Evolutionary conservation across 306 rosid genomes (phyloP), one percentile per base, ranked within the genome.

Genomic region (Lagenaria siceraria): DNA sequence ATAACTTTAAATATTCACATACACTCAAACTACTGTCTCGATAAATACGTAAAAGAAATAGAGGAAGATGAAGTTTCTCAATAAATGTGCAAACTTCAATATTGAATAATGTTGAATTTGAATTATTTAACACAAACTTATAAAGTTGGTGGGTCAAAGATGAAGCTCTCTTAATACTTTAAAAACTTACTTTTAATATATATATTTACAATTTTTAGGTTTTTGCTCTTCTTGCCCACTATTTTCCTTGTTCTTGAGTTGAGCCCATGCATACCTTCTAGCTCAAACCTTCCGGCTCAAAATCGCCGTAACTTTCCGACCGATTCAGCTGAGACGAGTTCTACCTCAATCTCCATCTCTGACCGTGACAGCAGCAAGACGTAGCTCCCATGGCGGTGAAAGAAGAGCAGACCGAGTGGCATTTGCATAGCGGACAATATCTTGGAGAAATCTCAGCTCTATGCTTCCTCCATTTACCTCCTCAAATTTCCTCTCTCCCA

Each of bases 361-460:
- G n/a, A n/a, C 14, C n/a, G 14, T 24, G 25, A 40, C 53, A 22
- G 14, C 43, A 55, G 22, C 51, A 55, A 54, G 29, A 27, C 25
- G 77, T 10, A 18, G 77, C 46, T 29, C 7, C 65, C 21, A 62
- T 78, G 81, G 78, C 78, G 31, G 85, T 18, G 85, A 80, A 25
- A 80, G 78, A 77, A 5, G 84, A 80, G 27, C 81, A 38, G 62
- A 38, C 79, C 56, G 75, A 77, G 18, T 92, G 97, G 91, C 83
- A 81, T 69, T 78, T 89, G 43, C 88, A 65, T 1, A 82, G 85
- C 58, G 91, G 93, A 10, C 92, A 88, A 29, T 95, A 92, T 85
- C 88, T 95, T 18, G 97, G 99, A 43, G 97, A 95, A 79, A 88
- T 95, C 63, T 95, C 99, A 7, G 97, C 99, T 31, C 96, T 92